phyloP scores from a whole-genome alignment of 495 filamentous ascomycete genomes.

The Annulohypoxylon stygium region DNA sequence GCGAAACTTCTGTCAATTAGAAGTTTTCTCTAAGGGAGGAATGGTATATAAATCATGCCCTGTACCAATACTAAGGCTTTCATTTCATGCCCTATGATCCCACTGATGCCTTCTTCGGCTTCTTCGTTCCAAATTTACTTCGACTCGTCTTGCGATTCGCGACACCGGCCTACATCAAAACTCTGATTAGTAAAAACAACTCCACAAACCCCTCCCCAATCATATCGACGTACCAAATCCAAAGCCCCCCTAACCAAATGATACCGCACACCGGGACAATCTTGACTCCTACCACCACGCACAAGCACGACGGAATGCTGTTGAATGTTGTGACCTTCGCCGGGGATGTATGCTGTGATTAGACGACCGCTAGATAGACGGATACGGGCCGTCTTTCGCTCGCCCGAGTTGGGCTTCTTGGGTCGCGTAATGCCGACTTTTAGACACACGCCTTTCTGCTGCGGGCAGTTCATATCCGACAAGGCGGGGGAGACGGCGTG shows the following conservation, averaged over 20 bases:
- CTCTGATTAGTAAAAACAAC: not conserved
- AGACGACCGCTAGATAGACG: slow-evolving; percentile 87
- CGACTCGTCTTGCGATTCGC: slow-evolving; percentile 82
- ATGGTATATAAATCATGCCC: not conserved
- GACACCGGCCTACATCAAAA: slow-evolving; percentile 81
- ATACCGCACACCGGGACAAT: slow-evolving; percentile 99
- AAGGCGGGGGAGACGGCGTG: slow-evolving; percentile 89
- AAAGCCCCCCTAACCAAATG: slow-evolving; percentile 90
- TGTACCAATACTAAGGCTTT: not conserved
- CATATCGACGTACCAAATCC: slow-evolving; percentile 81
- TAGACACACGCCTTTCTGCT: slow-evolving; percentile 94
- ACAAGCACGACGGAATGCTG: slow-evolving; percentile 98
- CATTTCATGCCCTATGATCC: slow-evolving; percentile 42
- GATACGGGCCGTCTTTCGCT: slow-evolving; percentile 91
- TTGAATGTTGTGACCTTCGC: slow-evolving; percentile 98
- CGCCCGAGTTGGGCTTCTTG: slow-evolving; percentile 98
- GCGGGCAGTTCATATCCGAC: slow-evolving; percentile 72
- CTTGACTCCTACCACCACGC: slow-evolving; percentile 88
- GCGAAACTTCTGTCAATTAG: not conserved
- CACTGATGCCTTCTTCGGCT: slow-evolving; percentile 81
- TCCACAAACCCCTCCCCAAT: not conserved
- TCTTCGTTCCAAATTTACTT: slow-evolving; percentile 99
- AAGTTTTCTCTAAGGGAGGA: not conserved
- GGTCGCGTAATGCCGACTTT: slow-evolving; percentile 92
- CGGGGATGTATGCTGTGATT: slow-evolving; percentile 92